Evolutionary conservation across 176 grass and related monocot genomes (phyloP), one percentile per base, ranked within the genome.

Genomic region (Urochloa ruziziensis): DNA sequence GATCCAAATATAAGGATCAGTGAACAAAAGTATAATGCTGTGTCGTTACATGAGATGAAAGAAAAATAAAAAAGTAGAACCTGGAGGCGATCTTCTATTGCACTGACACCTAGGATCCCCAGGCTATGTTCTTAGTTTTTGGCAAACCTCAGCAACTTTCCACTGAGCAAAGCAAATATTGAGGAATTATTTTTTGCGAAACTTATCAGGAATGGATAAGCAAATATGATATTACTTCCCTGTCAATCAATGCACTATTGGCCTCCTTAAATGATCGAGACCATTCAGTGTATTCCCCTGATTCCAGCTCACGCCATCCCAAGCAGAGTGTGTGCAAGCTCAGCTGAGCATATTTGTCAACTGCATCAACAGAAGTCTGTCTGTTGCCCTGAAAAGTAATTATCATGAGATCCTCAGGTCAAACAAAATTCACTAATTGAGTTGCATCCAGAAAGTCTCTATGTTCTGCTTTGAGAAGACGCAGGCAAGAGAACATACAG

Each of bases 31-130:
- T 84, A 81, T 6, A 83, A 74, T 79, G 18, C n/a, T 62, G 10
- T 2, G 18, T 27, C 52, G 56, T 62, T 61, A 78, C 62, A 65
- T 58, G 33, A 62, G 66, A 77, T 36, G 16, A 82, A 82, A 71
- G 80, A 5, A 87, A n/a, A 42, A 53, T 15, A 15, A 80, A 80
- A 89, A 89, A 47, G 62, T 66, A 86, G 46, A 78, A 98, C 96
- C 93, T 98, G 96, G 49, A 98, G 89, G 62, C 89, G 91, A 70
- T 98, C 96, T 84, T 98, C 96, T 89, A 95, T 91, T 52, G 96
- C 96, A 86, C 84, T 95, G 64, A 95, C 89, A 52, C 96, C 96
- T 68, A 98, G 87, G 77, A 98, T 91, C 88, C 95, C 96, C 19
- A 98, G 87, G 67, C 90, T 82, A 77, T 86, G 93, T 74, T 98